phyloP scores from a whole-genome alignment of 495 filamentous ascomycete genomes.

The Penicillium paxilli region DNA sequence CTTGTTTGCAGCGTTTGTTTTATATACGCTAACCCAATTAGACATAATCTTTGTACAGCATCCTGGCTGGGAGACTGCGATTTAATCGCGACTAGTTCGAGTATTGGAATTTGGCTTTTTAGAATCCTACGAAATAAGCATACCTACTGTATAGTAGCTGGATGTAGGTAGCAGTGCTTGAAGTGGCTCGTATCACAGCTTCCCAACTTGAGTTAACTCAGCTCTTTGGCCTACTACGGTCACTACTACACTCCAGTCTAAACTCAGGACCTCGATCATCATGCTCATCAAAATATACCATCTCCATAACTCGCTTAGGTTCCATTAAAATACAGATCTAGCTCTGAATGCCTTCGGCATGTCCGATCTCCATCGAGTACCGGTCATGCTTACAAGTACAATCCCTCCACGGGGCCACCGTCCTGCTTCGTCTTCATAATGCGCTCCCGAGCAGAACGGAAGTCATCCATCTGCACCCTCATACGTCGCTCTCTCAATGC shows the following conservation, averaged over 20 bases:
- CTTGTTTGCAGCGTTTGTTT: conserved; percentile 45
- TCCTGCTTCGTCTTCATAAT: conserved; percentile 99
- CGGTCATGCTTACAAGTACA: conserved; percentile 79
- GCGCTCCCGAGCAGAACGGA: conserved; percentile 85
- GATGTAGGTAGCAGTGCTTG: too few species aligned
- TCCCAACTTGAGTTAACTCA: too few species aligned
- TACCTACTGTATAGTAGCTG: too few species aligned
- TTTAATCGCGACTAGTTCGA: too few species aligned
- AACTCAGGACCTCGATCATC: too few species aligned
- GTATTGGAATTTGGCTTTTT: too few species aligned
- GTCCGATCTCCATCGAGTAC: conserved; percentile 3
- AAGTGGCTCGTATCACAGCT: too few species aligned
- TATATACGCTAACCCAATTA: background rate
- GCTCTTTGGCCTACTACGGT: too few species aligned
- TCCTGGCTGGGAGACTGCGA: too few species aligned
- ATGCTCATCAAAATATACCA: conserved; percentile 12
- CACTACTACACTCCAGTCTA: too few species aligned
- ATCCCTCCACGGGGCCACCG: conserved; percentile 87
- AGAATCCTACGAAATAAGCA: too few species aligned
- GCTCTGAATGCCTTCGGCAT: conserved; percentile 10
- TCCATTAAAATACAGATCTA: conserved; percentile 31
- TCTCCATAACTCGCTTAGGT: conserved; percentile 12
- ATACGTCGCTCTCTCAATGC: conserved; percentile 93
- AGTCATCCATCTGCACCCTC: conserved; percentile 99
- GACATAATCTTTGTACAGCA: background rate